Conservation (phyloP, 352 stramenopile genomes). For the Phytophthora idaei region DNA sequence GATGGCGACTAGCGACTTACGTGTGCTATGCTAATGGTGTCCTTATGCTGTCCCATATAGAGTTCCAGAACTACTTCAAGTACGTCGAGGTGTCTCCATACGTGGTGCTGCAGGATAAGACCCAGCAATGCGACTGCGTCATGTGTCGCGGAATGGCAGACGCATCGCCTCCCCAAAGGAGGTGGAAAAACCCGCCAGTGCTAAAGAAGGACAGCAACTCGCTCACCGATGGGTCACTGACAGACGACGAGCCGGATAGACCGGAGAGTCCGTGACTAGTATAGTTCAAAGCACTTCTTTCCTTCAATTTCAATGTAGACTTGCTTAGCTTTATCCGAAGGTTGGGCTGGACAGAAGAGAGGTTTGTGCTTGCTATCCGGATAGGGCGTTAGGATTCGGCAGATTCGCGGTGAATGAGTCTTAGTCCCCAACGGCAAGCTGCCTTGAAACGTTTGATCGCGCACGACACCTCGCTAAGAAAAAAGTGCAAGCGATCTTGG, state of each 20-base stretch:
- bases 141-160: slow-evolving; percentile 60
- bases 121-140: slow-evolving; percentile 54
- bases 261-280: slow-evolving; percentile 24
- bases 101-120: slow-evolving; percentile 65
- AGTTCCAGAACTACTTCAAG: slow-evolving; percentile 69
- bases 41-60: slow-evolving; percentile 18
- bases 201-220: slow-evolving; percentile 26
- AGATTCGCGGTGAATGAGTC: slow-evolving; percentile 22
- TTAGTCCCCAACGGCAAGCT: background rate
- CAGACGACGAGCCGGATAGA: slow-evolving; percentile 37
- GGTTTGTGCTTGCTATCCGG: no score
- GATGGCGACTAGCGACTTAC: background rate
- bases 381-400: background rate
- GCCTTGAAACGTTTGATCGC: slow-evolving; percentile 15
- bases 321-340: background rate
- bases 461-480: background rate
- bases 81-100: slow-evolving; percentile 74
- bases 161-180: slow-evolving; percentile 6
- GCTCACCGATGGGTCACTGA: slow-evolving; percentile 31
- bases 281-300: slow-evolving; percentile 8
- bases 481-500: background rate
- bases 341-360: background rate
- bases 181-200: slow-evolving; percentile 16
- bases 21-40: slow-evolving; percentile 7
- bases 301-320: slow-evolving; percentile 23